Evolutionary conservation across 2,329 filamentous ascomycete genomes (phyloP).

Genomic region (Mycogone perniciosa): DNA sequence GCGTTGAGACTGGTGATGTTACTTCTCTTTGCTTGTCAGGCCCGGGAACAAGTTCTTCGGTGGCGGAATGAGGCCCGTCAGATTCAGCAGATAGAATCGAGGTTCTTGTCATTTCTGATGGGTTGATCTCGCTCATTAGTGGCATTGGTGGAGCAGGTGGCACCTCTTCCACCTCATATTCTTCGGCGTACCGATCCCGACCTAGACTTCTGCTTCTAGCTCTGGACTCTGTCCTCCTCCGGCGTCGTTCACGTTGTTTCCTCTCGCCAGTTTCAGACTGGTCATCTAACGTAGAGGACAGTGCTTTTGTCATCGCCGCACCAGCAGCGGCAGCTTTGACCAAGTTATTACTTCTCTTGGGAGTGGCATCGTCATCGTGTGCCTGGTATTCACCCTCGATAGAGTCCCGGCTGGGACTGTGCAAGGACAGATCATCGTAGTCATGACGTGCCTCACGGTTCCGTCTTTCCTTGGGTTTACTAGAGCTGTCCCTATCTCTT

Average conservation of each 20-base stretch:
- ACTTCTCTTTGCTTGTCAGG: conserved; percentile 58
- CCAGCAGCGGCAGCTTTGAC: conserved; percentile 40
- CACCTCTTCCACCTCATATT: conserved; percentile 47
- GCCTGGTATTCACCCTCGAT: conserved; percentile 31
- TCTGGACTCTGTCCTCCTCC: conserved; percentile 43
- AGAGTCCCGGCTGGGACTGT: conserved; percentile 43
- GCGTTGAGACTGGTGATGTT: conserved; percentile 54
- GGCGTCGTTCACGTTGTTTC: conserved; percentile 44
- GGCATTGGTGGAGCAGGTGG: conserved; percentile 70
- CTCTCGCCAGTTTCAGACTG: conserved; percentile 43
- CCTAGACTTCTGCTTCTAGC: conserved; percentile 38
- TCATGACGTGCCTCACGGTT: conserved; percentile 51
- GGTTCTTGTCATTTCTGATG: conserved; percentile 80
- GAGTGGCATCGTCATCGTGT: conserved; percentile 37
- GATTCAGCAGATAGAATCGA: conserved; percentile 81
- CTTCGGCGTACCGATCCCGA: conserved; percentile 41
- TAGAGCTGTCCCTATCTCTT: conserved; percentile 49
- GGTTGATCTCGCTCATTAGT: conserved; percentile 75
- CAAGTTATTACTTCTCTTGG: conserved; percentile 38
- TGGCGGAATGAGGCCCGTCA: conserved; percentile 64
- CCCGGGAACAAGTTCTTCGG: conserved; percentile 54
- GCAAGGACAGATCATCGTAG: conserved; percentile 43
- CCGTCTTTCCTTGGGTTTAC: conserved; percentile 37
- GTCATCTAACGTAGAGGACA: conserved; percentile 30
- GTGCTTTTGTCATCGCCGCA: conserved; percentile 29